These are phyloP conservation scores for Triticum monococcum DNA, from an alignment of 176 grass and related monocot genomes.

Conservation along the genomic window DNA sequence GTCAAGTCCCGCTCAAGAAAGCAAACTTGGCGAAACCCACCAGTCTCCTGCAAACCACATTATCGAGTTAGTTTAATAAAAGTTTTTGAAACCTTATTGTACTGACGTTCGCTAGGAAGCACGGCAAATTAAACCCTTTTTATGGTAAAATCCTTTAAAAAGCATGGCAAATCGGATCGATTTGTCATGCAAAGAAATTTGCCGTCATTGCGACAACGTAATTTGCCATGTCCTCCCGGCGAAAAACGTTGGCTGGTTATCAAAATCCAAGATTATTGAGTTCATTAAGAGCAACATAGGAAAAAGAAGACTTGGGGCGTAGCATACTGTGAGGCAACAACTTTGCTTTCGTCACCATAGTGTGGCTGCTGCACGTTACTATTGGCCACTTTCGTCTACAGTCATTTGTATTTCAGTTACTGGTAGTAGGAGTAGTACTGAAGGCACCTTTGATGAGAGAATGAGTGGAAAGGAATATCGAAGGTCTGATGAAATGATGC, in stretches of 20 bases:
- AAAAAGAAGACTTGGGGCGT: not conserved
- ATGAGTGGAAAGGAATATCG: not conserved
- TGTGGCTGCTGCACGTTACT: not conserved
- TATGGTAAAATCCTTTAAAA: no score
- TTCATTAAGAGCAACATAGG: not conserved
- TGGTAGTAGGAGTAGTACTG: not conserved
- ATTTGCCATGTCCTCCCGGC: no score
- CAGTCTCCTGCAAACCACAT: not conserved
- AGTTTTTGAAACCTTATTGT: no score
- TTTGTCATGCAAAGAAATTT: no score
- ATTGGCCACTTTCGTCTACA: not conserved
- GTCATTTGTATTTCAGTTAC: not conserved
- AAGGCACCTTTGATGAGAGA: not conserved
- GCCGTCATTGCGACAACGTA: no score
- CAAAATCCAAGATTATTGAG: not conserved
- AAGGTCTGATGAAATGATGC: not conserved
- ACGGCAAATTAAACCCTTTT: no score
- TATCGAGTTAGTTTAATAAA: not conserved
- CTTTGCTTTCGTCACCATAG: not conserved
- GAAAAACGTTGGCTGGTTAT: no score
- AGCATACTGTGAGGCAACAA: not conserved
- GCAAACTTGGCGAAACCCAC: not conserved
- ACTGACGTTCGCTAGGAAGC: no score
- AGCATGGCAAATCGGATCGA: no score
- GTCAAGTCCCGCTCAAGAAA: slow-evolving; percentile 23